Conservation (phyloP, 148 eudicot species). For the Fagopyrum tataricum region DNA sequence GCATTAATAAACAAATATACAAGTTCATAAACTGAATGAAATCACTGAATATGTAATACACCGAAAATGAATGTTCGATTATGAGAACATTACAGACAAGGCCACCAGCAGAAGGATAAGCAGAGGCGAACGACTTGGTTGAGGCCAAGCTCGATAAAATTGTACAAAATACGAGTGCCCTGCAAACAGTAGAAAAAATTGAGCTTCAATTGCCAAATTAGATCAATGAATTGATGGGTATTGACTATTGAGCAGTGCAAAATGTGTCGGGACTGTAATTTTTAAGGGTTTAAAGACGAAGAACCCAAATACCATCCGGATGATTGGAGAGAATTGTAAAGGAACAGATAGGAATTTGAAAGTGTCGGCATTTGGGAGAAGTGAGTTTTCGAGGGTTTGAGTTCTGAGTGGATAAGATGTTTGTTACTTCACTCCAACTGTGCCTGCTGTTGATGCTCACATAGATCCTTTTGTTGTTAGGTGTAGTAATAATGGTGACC, state of each 20-base stretch:
- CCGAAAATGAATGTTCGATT: background rate
- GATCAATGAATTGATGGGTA: slow-evolving; percentile 5
- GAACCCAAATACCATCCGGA: slow-evolving; percentile 48
- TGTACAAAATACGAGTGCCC: slow-evolving; percentile 47
- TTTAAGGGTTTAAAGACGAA: background rate
- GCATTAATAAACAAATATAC: background rate
- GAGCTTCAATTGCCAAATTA: background rate
- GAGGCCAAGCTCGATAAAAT: slow-evolving; percentile 27
- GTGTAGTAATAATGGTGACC: background rate
- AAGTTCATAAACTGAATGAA: background rate
- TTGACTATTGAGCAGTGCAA: background rate
- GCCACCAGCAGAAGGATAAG: slow-evolving; percentile 62
- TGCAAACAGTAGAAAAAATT: slow-evolving; percentile 18
- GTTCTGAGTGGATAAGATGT: slow-evolving; percentile 8
- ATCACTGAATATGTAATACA: too few relatives aligned
- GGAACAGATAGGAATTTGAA: slow-evolving; percentile 50
- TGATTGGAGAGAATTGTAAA: slow-evolving; percentile 65
- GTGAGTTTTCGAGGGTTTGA: slow-evolving; percentile 1
- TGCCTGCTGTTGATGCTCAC: background rate
- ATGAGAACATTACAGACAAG: slow-evolving; percentile 35
- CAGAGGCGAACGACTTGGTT: slow-evolving; percentile 39
- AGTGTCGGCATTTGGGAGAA: slow-evolving; percentile 31
- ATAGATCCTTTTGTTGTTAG: background rate
- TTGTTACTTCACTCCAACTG: background rate
- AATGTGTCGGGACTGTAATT: background rate